Percentiles rank a stretch among this genome's conserved stretches.
Conservation (phyloP, 192 early-diverging fungal species). For the Mortierella alpina region DNA sequence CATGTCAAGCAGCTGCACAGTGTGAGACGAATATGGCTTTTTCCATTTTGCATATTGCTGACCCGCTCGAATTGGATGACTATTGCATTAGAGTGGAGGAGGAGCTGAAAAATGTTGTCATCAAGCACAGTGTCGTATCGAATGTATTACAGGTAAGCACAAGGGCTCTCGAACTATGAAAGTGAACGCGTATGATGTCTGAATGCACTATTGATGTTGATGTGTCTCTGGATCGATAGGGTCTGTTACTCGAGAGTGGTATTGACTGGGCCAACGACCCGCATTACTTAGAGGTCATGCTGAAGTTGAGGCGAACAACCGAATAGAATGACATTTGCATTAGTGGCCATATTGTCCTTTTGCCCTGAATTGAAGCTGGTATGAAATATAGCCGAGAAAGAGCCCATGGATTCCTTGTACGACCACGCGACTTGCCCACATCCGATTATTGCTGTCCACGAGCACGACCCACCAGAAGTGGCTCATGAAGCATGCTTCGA, state of each 20-base stretch:
- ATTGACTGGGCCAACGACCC: constrained; percentile 56
- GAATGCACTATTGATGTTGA: neutral
- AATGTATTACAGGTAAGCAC: constrained; percentile 42
- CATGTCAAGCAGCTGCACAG: too few relatives aligned
- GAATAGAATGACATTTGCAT: neutral
- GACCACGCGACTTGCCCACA: too few relatives aligned
- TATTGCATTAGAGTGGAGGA: constrained; percentile 23
- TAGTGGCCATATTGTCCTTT: neutral
- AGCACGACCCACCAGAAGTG: too few relatives aligned
- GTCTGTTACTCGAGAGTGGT: constrained; percentile 57
- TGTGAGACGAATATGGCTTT: too few relatives aligned
- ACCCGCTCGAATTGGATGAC: too few relatives aligned
- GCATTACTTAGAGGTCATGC: constrained; percentile 51
- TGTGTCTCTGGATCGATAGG: constrained; percentile 20
- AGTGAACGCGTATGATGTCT: neutral
- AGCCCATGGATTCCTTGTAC: neutral
- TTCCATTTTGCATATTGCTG: neutral
- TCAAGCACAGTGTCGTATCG: constrained; percentile 42
- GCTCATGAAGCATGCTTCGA: too few relatives aligned
- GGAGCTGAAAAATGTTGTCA: constrained; percentile 29
- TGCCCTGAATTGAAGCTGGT: neutral
- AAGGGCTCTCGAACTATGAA: neutral
- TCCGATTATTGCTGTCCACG: too few relatives aligned
- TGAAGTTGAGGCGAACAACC: constrained; percentile 22
- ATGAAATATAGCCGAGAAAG: neutral